These are phyloP conservation scores for Phytophthora ramorum DNA, from an alignment of 352 stramenopile species.

Conservation along the genomic window DNA sequence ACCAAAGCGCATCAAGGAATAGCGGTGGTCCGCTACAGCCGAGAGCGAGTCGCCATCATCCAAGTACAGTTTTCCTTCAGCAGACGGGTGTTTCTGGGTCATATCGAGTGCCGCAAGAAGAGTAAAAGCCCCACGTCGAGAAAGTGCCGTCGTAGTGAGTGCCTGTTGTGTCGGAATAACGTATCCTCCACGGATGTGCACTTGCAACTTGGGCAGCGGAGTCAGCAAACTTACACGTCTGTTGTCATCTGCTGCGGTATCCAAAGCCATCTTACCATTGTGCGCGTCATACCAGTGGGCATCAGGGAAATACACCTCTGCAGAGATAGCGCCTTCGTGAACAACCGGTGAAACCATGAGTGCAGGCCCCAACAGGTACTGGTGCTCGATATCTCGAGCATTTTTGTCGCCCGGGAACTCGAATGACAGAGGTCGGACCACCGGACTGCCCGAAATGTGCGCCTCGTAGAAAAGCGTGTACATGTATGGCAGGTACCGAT, in stretches of 20 bases:
- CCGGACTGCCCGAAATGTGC: conserved; percentile 45
- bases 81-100: conserved; percentile 19
- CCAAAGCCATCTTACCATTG: conserved; percentile 48
- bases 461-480: conserved; percentile 85
- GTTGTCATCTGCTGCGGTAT: conserved; percentile 7
- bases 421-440: conserved; percentile 65
- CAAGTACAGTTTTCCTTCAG: conserved; percentile 73
- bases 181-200: conserved; percentile 70
- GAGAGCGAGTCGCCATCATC: conserved; percentile 78
- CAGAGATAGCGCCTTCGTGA: conserved; percentile 62
- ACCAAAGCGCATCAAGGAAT: conserved; percentile 56
- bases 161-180: conserved; percentile 72
- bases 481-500: conserved; percentile 83
- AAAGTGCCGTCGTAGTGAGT: conserved; percentile 61
- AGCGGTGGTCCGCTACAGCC: conserved; percentile 63
- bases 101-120: conserved; percentile 61
- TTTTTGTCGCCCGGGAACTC: conserved; percentile 67
- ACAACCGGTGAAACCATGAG: conserved; percentile 87
- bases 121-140: conserved; percentile 58
- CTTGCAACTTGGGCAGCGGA: conserved; percentile 60
- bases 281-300: conserved; percentile 74
- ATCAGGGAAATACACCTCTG: conserved; percentile 70
- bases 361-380: conserved; percentile 76
- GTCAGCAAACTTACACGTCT: conserved; percentile 54
- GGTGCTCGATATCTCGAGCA: conserved; percentile 52